A percentile compares a stretch with the other conserved stretches of the same genome.
phyloP scores from a whole-genome alignment of 495 filamentous ascomycete genomes.

The Hypoxylon rickii region DNA sequence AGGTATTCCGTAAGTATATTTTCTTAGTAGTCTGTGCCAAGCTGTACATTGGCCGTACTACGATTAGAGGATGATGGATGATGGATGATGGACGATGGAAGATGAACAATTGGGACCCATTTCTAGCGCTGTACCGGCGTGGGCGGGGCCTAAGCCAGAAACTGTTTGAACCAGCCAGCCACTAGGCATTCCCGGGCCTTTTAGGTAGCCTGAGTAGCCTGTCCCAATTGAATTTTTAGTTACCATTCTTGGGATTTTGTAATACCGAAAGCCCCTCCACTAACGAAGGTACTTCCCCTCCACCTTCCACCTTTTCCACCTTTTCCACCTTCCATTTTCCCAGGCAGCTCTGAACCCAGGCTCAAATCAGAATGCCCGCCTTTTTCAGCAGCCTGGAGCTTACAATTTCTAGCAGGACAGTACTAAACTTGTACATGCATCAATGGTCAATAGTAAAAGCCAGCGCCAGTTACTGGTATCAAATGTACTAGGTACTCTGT shows the following conservation, averaged over 20 bases:
- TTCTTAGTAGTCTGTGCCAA: background rate
- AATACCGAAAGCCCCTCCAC: background rate
- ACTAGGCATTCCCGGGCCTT: constrained; percentile 35
- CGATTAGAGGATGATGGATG: too few species aligned
- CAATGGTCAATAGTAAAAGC: too few species aligned
- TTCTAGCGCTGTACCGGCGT: constrained; percentile 19
- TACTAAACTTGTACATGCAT: too few species aligned
- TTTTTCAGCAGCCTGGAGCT: constrained; percentile 35
- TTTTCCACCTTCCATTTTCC: too few species aligned
- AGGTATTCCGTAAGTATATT: constrained; percentile 13
- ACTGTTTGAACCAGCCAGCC: constrained; percentile 15
- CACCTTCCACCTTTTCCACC: too few species aligned
- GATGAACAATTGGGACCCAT: background rate
- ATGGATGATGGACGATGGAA: too few species aligned
- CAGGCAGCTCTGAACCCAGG: too few species aligned
- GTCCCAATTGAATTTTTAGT: constrained; percentile 33
- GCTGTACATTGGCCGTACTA: constrained; percentile 6
- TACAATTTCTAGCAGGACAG: too few species aligned
- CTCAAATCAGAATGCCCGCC: constrained; percentile 32
- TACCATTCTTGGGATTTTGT: constrained; percentile 24
- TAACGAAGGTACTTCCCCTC: background rate
- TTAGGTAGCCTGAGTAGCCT: constrained; percentile 26
- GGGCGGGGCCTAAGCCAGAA: constrained; percentile 20
- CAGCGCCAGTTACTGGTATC: too few species aligned
- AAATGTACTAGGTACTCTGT: background rate